phyloP scores from a whole-genome alignment of 805 yeast genomes.

The Schwanniomyces yamadae region DNA sequence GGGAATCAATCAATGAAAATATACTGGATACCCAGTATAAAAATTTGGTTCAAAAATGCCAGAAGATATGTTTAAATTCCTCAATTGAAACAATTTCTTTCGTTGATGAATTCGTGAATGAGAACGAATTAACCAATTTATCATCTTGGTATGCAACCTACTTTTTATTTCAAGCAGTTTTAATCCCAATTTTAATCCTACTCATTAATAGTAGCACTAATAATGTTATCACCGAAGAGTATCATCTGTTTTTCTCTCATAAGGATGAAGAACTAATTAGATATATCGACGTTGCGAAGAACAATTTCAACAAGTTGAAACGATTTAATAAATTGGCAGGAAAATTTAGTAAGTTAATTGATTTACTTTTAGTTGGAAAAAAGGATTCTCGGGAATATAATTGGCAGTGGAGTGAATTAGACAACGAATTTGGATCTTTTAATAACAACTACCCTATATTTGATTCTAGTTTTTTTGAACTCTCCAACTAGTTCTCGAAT shows the following conservation, averaged over 20 bases:
- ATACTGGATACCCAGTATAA: constrained; percentile 13
- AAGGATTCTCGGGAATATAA: constrained; percentile 6
- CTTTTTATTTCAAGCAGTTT: constrained; percentile 60
- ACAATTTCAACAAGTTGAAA: constrained; percentile 10
- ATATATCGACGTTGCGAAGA: constrained; percentile 14
- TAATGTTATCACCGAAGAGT: not conserved
- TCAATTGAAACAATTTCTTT: constrained; percentile 13
- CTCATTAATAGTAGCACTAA: constrained; percentile 12
- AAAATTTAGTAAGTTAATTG: constrained; percentile 16
- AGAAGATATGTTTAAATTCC: constrained; percentile 15
- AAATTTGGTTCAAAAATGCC: constrained; percentile 15
- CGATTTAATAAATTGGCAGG: constrained; percentile 18
- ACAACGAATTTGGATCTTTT: constrained; percentile 13
- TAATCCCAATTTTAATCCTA: constrained; percentile 42
- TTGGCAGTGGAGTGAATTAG: constrained; percentile 9
- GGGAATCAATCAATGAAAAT: constrained; percentile 16
- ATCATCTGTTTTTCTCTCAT: not conserved
- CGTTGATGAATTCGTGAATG: constrained; percentile 12
- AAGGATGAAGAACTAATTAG: constrained; percentile 11
- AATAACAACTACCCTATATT: constrained; percentile 15
- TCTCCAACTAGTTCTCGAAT: not conserved
- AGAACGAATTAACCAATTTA: constrained; percentile 14
- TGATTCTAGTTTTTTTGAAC: constrained; percentile 1
- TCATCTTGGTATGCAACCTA: constrained; percentile 65
- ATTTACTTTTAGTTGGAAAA: constrained; percentile 13